Evolutionary conservation across 2,329 filamentous ascomycete species (phyloP).

Genomic region (Aspergillus vadensis): DNA sequence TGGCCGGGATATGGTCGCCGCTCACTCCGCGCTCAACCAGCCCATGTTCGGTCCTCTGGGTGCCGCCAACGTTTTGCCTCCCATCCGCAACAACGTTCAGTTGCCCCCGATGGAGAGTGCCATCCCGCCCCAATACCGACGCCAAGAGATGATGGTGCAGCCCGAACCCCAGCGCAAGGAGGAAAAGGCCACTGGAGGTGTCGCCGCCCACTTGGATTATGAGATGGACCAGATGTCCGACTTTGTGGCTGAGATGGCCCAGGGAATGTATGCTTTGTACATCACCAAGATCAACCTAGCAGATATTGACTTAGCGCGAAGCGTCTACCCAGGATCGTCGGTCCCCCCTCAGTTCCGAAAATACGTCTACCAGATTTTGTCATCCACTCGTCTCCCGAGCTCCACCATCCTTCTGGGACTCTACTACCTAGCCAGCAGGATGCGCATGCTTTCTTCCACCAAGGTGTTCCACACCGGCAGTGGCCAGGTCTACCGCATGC

Average conservation of each 20-base stretch:
- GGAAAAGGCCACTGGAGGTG: conserved; percentile 74
- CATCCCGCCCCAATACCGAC: conserved; percentile 46
- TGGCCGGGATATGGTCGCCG: conserved; percentile 37
- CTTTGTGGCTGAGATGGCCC: conserved; percentile 88
- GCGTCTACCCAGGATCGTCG: conserved; percentile 62
- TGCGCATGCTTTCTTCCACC: conserved; percentile 69
- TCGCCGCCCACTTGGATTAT: conserved; percentile 92
- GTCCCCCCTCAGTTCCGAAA: conserved; percentile 79
- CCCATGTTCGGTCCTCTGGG: conserved; percentile 40
- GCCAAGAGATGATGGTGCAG: conserved; percentile 41
- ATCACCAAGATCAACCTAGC: conserved; percentile 57
- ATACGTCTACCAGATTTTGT: conserved; percentile 87
- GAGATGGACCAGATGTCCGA: conserved; percentile 96
- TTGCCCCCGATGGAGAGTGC: conserved; percentile 45
- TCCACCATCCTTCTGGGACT: conserved; percentile 88
- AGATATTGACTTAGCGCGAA: conserved; percentile 65
- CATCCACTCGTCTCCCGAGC: conserved; percentile 84
- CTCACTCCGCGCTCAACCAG: conserved; percentile 31
- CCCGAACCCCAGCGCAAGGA: conserved; percentile 54
- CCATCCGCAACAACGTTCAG: conserved; percentile 44
- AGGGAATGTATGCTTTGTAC: conserved; percentile 67
- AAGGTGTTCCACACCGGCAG: conserved; percentile 58
- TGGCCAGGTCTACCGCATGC: conserved; percentile 80
- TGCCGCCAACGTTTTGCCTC: conserved; percentile 41
- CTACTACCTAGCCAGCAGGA: conserved; percentile 82